Evolutionary conservation across 176 grass and related monocot genomes (phyloP), one percentile per base, ranked within the genome.

Genomic region (Themeda triandra): DNA sequence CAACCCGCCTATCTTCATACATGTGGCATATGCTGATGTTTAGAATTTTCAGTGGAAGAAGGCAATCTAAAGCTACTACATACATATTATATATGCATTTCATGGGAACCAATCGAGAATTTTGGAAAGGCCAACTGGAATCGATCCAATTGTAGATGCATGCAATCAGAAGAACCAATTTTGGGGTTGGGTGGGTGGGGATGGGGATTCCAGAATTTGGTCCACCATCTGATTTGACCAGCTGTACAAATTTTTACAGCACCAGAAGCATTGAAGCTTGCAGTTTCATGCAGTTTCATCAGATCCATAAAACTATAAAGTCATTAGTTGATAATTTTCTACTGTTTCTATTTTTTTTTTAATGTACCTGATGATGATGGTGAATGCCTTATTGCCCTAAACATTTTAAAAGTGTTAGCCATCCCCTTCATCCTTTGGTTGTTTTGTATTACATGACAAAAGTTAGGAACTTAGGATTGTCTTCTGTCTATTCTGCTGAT

Each of bases 341-440:
- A 30, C 46, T 82, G 27, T 82, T 90, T 64, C 32, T 58, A 17
- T 86, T 78, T 73, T 44, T 73, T 83, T 48, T 82, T 60, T 2
- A 49, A 66, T 67, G 66, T 82, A 72, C n/a, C 33, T 10, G 33
- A 78, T 83, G 66, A 66, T 59, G 65, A 58, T 78, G 79, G 28
- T 7, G 25, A 59, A 83, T 59, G 44, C 44, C 13, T 5, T 73
- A 73, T 78, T 67, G 27, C 58, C 10, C 15, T 72, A 82, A 78
- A 78, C 73, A 58, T 82, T 86, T 73, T 56, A 44, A 30, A 30
- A 66, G 59, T 78, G 72, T 29, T 76, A 15, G 39, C 66, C 65
- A n/a, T 86, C 78, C 51, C 27, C 21, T 23, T 46, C 54, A 37
- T 66, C 8, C 17, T 36, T 45, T 35, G 3, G 25, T 6, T 82